A percentile compares a stretch with the other conserved stretches of the same genome.
phyloP scores from a whole-genome alignment of 768 basidiomycete genomes.

The Leccinum longicurvipes region DNA sequence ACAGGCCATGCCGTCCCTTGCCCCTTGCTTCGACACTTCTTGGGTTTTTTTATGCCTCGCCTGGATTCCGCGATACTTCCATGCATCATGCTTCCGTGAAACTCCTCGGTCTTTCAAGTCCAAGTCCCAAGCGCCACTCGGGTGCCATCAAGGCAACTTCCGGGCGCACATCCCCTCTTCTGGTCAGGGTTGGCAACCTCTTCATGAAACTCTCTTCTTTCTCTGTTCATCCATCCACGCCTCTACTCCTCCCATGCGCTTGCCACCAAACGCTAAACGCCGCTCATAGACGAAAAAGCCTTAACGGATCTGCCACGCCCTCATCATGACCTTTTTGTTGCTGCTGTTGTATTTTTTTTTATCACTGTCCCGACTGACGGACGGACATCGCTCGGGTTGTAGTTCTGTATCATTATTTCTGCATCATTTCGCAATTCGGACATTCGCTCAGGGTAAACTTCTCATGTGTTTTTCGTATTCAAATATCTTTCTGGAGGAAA shows the following conservation, averaged over 20 bases:
- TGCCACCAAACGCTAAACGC: not conserved
- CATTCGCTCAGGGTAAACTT: constrained; percentile 6
- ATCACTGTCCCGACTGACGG: constrained; percentile 20
- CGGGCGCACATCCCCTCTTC: constrained; percentile 6
- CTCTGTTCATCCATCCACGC: not conserved
- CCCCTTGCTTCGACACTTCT: constrained; percentile 15
- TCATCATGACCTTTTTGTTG: constrained; percentile 18
- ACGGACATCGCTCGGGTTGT: not conserved
- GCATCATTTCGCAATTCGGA: constrained; percentile 29
- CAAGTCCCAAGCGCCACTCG: not conserved
- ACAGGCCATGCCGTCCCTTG: constrained; percentile 16
- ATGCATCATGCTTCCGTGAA: constrained; percentile 22
- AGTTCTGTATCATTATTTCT: constrained; percentile 34
- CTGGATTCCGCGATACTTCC: constrained; percentile 16
- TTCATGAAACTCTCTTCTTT: constrained; percentile 8
- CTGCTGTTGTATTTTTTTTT: constrained; percentile 23
- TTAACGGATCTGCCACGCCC: constrained; percentile 26
- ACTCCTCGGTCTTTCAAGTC: constrained; percentile 21
- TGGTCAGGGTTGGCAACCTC: constrained; percentile 1
- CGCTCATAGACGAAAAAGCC: constrained; percentile 10
- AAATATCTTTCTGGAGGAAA: constrained; percentile 7
- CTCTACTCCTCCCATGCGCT: not conserved
- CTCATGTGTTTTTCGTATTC: constrained; percentile 20
- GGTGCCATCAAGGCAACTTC: constrained; percentile 13
- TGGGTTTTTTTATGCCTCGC: constrained; percentile 16